A percentile compares a stretch with the other conserved stretches of the same genome.
Evolutionary conservation across 352 stramenopile species (phyloP).

Genomic region (Globisporangium lucens): DNA sequence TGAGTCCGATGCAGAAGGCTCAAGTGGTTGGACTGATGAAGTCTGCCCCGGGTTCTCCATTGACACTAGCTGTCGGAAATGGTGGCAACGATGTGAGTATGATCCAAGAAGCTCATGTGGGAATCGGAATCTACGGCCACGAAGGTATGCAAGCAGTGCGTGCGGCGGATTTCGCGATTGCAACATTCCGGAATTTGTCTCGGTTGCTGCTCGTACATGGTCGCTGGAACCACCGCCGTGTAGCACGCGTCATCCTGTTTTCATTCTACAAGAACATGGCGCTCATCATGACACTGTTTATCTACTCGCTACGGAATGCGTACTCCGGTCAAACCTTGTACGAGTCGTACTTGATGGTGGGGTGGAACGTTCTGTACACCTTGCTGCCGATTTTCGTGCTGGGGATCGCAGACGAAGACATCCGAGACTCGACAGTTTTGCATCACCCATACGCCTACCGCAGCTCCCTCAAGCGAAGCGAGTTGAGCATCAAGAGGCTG

Average conservation of each 20-base stretch:
- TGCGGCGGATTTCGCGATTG: conserved; percentile 83
- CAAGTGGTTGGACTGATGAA: conserved; percentile 94
- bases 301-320: conserved; percentile 81
- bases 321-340: conserved; percentile 92
- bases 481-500: conserved; percentile 58
- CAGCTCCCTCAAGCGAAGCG: conserved; percentile 53
- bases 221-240: conserved; percentile 81
- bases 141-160: conserved; percentile 93
- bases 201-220: conserved; percentile 78
- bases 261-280: conserved; percentile 92
- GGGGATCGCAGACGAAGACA: conserved; percentile 81
- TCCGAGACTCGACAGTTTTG: conserved; percentile 65
- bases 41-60: conserved; percentile 48
- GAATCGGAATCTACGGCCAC: conserved; percentile 97
- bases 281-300: conserved; percentile 94
- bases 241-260: conserved; percentile 81
- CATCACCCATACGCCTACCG: conserved; percentile 81
- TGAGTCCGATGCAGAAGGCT: conserved; percentile 92
- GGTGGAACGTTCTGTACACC: conserved; percentile 96
- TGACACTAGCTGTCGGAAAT: conserved; percentile 97
- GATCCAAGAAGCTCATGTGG: conserved; percentile 99
- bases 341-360: conserved; percentile 87
- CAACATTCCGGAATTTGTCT: conserved; percentile 76
- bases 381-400: conserved; percentile 92
- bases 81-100: conserved; percentile 99